These are phyloP conservation scores for Trichopus zeylanicus DNA, from an alignment of 116 monocot species.

Conservation along the genomic window DNA sequence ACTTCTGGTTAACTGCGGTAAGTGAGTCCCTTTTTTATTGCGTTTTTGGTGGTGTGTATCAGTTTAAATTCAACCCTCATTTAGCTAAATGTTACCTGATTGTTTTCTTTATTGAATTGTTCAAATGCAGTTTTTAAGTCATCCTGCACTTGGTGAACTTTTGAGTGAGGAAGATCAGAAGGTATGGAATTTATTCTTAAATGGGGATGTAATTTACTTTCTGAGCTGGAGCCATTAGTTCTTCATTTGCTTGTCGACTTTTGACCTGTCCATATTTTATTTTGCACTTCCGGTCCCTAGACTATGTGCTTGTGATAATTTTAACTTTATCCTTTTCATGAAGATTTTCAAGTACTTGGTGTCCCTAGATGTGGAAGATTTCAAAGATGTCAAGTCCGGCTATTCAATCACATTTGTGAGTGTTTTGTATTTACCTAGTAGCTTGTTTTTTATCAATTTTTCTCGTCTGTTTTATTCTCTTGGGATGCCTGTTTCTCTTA, in stretches of 20 bases:
- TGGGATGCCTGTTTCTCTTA: background rate
- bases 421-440: background rate
- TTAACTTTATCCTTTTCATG: background rate
- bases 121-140: conserved; percentile 61
- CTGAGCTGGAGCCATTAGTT: background rate
- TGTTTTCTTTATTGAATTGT: background rate
- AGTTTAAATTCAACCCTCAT: conserved; percentile 5
- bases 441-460: background rate
- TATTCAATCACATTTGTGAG: conserved; percentile 80
- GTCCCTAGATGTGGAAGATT: conserved; percentile 73
- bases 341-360: conserved; percentile 51
- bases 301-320: background rate
- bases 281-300: background rate
- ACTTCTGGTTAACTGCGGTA: conserved; percentile 93
- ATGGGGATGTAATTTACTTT: background rate
- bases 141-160: conserved; percentile 73
- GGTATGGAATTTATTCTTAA: conserved; percentile 23
- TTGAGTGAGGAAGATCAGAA: conserved; percentile 74
- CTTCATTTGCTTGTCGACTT: background rate
- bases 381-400: conserved; percentile 76
- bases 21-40: conserved; percentile 5
- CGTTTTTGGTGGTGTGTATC: background rate
- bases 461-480: background rate
- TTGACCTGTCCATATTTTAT: background rate
- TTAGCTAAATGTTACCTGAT: background rate